phyloP scores from a whole-genome alignment of 2,329 filamentous ascomycete genomes.

The Fusarium hainanense region DNA sequence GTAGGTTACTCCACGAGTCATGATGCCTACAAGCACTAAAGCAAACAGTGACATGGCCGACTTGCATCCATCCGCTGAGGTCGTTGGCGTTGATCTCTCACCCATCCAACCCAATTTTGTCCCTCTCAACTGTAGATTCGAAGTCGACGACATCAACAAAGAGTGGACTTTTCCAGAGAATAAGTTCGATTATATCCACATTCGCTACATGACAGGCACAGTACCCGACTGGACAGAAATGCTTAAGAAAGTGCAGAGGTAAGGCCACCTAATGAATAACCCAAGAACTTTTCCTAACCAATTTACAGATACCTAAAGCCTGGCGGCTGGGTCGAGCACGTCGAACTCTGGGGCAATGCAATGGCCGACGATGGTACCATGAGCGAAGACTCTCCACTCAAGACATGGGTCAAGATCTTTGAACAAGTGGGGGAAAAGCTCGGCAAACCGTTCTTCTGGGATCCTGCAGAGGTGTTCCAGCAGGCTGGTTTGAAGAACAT shows the following conservation, averaged over 20 bases:
- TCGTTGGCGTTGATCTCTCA: constrained; percentile 23
- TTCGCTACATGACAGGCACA: constrained; percentile 23
- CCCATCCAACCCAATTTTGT: constrained; percentile 26
- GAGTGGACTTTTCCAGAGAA: constrained; percentile 23
- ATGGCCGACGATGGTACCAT: constrained; percentile 21
- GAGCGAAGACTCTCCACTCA: constrained; percentile 31
- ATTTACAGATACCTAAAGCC: constrained; percentile 7
- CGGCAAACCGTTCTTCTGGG: constrained; percentile 30
- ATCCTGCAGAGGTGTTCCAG: constrained; percentile 9
- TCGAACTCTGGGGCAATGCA: constrained; percentile 27
- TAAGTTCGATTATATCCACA: constrained; percentile 28
- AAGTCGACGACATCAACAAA: constrained; percentile 29
- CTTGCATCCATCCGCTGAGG: constrained; percentile 19
- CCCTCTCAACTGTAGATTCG: constrained; percentile 19
- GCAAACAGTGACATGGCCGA: constrained; percentile 22
- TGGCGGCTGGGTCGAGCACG: constrained; percentile 26
- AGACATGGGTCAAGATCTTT: constrained; percentile 22
- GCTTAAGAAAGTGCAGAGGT: constrained; percentile 14
- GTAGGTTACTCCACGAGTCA: background rate
- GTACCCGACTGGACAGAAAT: constrained; percentile 26
- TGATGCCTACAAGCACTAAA: too few relatives aligned
- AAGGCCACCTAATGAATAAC: accelerated
- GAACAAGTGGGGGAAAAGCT: constrained; percentile 15
- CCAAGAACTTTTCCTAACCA: accelerated
- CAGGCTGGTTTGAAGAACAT: constrained; percentile 15